Base-by-base conservation (phyloP, 179 eudicot genomes). In the Beta lomatogona region DNA sequence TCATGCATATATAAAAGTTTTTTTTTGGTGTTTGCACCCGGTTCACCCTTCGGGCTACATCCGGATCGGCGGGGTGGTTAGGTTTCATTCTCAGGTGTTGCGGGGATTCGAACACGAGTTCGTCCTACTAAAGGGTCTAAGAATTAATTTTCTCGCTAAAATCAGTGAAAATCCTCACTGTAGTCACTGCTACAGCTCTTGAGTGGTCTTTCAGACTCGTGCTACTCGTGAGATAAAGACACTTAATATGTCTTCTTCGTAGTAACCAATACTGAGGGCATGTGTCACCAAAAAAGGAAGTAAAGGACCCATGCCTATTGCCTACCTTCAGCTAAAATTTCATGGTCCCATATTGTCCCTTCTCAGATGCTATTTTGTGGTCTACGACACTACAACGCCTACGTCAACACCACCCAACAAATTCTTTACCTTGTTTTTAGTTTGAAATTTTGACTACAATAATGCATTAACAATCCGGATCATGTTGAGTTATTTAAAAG, bases 351-450 rank as follows among this genome's bases (percentile, higher is more conserved):
- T 19, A 3, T 1, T 25, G 13, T 19, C 31, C 0, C 4, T 16
- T 68, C 72, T 41, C 72, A 71, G 75, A 19, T 50, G 75, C 31
- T 28, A 18, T 36, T 73, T 4, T 16, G 77, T 74, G 77, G 50
- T 22, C 12, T 28, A 50, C 73, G 21, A 11, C 31, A 28, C 59
- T 15, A 69, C 25, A 69, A 22, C 1, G 5, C 41, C 57, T n/a
- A n/a, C n/a, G n/a, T 1, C 21, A 22, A 10, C 60, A 50, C 59
- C 60, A 50, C 44, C 44, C 68, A 64, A 25, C 68, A 10, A 22
- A n/a, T 28, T 9, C 28, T 25, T 12, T 0, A 22, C 64, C 41
- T 36, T 2, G 41, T 36, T 36, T 36, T 36, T 3, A 36, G 4
- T 36, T 36, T 36, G 41, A 36, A 36, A 36, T 36, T 36, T 36